Evolutionary conservation across 768 basidiomycete species (phyloP).

Genomic region (Leucocoprinus birnbaumii): DNA sequence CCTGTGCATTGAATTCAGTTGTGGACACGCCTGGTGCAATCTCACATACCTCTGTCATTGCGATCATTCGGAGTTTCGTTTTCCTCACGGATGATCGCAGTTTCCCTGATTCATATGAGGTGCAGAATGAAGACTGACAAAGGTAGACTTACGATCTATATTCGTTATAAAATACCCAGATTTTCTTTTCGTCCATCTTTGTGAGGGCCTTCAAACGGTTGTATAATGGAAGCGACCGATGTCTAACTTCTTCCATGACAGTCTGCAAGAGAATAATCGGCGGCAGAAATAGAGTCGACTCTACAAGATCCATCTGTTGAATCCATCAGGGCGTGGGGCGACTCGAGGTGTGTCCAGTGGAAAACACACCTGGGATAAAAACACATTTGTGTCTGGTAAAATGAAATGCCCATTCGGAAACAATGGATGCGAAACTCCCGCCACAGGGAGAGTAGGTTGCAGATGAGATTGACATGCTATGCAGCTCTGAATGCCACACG

Average conservation of each 20-base stretch:
- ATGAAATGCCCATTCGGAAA: conserved; percentile 76
- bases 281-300: conserved; percentile 67
- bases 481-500: conserved; percentile 80
- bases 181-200: conserved; percentile 81
- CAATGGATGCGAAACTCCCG: conserved; percentile 56
- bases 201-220: conserved; percentile 87
- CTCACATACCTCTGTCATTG: conserved; percentile 82
- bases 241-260: conserved; percentile 94
- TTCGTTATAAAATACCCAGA: conserved; percentile 87
- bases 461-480: conserved; percentile 46
- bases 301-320: conserved; percentile 88
- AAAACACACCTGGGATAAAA: conserved; percentile 74
- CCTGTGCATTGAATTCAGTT: conserved; percentile 40
- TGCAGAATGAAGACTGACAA: background rate
- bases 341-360: background rate
- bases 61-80: conserved; percentile 89
- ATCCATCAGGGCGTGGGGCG: conserved; percentile 6
- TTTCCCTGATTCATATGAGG: conserved; percentile 50
- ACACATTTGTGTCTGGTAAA: conserved; percentile 93
- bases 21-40: background rate
- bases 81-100: conserved; percentile 73
- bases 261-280: conserved; percentile 94
- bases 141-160: conserved; percentile 63
- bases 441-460: conserved; percentile 49
- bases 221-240: conserved; percentile 88